Conservation (phyloP, 495 filamentous ascomycete species). For the Lasiosphaeria miniovina region DNA sequence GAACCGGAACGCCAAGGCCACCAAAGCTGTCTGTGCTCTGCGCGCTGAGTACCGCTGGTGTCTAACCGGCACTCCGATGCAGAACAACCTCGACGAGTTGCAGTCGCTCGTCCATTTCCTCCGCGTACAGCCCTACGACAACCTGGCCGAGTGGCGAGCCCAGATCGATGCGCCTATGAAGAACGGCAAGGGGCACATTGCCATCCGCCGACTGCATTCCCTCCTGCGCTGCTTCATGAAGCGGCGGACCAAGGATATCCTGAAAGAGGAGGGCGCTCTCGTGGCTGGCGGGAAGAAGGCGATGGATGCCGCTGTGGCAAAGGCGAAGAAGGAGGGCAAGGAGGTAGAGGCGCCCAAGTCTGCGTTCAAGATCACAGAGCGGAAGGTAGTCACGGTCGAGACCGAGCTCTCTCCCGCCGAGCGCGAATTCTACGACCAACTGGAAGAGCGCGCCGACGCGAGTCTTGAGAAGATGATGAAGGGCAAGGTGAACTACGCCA, state of each 20-base stretch:
- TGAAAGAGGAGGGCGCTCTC: constrained; percentile 76
- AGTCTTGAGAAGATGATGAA: constrained; percentile 86
- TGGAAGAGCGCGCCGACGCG: constrained; percentile 80
- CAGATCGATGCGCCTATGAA: constrained; percentile 85
- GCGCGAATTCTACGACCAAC: constrained; percentile 74
- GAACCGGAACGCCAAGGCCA: constrained; percentile 92
- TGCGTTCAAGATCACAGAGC: constrained; percentile 80
- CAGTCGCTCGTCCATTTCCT: constrained; percentile 91
- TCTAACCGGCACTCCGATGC: constrained; percentile 91
- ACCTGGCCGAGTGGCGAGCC: constrained; percentile 78
- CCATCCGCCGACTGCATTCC: constrained; percentile 80
- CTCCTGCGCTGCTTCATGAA: constrained; percentile 95
- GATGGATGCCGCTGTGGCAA: constrained; percentile 40
- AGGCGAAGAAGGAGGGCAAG: constrained; percentile 49
- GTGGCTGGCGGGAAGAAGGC: constrained; percentile 63
- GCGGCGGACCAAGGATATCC: constrained; percentile 88
- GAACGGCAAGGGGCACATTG: constrained; percentile 78
- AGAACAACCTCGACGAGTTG: constrained; percentile 97
- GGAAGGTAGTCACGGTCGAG: constrained; percentile 78
- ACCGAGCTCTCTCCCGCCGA: constrained; percentile 78
- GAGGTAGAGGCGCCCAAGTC: constrained; percentile 40
- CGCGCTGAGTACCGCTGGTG: constrained; percentile 89
- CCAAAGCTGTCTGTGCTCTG: constrained; percentile 80
- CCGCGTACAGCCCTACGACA: constrained; percentile 84
- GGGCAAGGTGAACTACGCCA: constrained; percentile 49